These are phyloP conservation scores for Hypoxylon sp. DNA, from an alignment of 2,329 filamentous ascomycete species.

Conservation along the genomic window DNA sequence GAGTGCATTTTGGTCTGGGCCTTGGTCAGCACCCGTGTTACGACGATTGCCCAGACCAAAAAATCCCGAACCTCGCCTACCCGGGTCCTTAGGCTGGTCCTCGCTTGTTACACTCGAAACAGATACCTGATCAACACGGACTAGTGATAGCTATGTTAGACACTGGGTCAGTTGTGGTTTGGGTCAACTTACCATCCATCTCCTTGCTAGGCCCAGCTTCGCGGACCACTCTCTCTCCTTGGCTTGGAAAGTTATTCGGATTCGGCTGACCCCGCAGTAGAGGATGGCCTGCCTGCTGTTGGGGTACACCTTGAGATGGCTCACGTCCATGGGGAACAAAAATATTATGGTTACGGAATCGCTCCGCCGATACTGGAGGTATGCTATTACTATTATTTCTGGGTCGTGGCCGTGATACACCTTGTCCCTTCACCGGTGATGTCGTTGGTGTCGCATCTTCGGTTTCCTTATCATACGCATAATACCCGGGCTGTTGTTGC, in stretches of 20 bases:
- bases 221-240: slow-evolving; percentile 56
- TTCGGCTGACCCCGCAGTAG: slow-evolving; percentile 59
- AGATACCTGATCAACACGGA: slow-evolving; percentile 59
- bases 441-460: slow-evolving; percentile 51
- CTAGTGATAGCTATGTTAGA: slow-evolving; percentile 48
- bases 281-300: slow-evolving; percentile 44
- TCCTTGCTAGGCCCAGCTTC: slow-evolving; percentile 63
- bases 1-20: slow-evolving; percentile 42
- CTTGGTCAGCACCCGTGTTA: slow-evolving; percentile 44
- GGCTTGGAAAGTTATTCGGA: slow-evolving; percentile 58
- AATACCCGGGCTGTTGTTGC: slow-evolving; percentile 54
- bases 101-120: slow-evolving; percentile 60
- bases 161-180: slow-evolving; percentile 47
- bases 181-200: slow-evolving; percentile 60
- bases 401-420: slow-evolving; percentile 40
- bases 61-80: slow-evolving; percentile 57
- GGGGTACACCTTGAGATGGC: slow-evolving; percentile 41
- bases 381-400: slow-evolving; percentile 51
- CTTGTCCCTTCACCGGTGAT: slow-evolving; percentile 38
- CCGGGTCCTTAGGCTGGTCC: slow-evolving; percentile 56
- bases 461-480: slow-evolving; percentile 67
- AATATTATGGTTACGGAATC: slow-evolving; percentile 61
- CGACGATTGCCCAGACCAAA: slow-evolving; percentile 56
- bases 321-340: slow-evolving; percentile 55
- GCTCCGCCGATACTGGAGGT: slow-evolving; percentile 66